Evolutionary conservation across 441 rosid species (phyloP).

Genomic region (Arabidopsis lyrata): DNA sequence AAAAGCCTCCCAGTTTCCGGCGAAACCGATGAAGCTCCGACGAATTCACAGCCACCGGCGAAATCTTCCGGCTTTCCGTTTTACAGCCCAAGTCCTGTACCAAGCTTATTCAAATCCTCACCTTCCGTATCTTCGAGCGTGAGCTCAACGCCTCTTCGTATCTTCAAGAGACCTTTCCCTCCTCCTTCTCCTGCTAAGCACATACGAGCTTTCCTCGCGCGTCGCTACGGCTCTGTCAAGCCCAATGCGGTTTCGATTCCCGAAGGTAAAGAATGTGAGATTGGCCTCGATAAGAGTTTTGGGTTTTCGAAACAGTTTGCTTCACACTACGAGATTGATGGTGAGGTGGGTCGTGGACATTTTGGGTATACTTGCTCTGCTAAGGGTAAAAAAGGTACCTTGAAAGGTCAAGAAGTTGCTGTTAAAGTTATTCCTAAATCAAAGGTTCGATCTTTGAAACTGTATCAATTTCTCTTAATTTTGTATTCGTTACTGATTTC

Average conservation of each 20-base stretch:
- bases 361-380: conserved; percentile 94
- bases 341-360: conserved; percentile 94
- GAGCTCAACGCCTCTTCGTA: conserved; percentile 80
- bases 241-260: conserved; percentile 82
- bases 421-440: conserved; percentile 93
- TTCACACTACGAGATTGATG: conserved; percentile 73
- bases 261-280: conserved; percentile 74
- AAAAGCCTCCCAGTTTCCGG: conserved; percentile 42
- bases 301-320: conserved; percentile 76
- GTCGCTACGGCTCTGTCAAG: conserved; percentile 80
- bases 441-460: conserved; percentile 55
- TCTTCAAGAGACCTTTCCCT: conserved; percentile 92
- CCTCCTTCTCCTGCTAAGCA: conserved; percentile 97
- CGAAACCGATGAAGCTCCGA: conserved; percentile 48
- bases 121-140: conserved; percentile 65
- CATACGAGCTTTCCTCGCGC: conserved; percentile 77
- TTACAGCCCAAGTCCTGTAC: conserved; percentile 87
- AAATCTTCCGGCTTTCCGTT: conserved; percentile 78
- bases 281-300: conserved; percentile 77
- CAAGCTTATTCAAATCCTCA: conserved; percentile 78
- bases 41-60: conserved; percentile 46
- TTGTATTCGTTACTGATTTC: not conserved
- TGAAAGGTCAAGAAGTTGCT: conserved; percentile 88
- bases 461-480: not conserved
- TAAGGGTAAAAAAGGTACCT: conserved; percentile 75